Evolutionary conservation across 2,329 filamentous ascomycete genomes (phyloP), one percentile per base, ranked within the genome.

Genomic region (Alternaria arborescens): DNA sequence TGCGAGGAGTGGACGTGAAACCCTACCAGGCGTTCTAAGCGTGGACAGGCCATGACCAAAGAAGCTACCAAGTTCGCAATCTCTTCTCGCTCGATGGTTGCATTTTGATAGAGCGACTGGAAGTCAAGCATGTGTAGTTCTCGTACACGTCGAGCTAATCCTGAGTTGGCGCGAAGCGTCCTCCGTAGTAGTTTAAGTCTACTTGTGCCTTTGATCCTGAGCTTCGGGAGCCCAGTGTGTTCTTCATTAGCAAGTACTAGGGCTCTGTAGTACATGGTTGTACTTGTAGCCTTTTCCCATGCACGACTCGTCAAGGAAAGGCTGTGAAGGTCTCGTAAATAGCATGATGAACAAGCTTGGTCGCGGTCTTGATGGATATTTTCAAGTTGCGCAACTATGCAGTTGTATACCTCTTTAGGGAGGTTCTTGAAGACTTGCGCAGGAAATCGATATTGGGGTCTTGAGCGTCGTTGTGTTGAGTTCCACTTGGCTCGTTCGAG

Each of bases 21-120:
- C 6, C 86, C 86, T 32, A 82, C 71, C 8, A 88, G 73, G 26
- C 81, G 80, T 72, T 88, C 85, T 22, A 88, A 73, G 60, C 85
- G 86, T 8, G 86, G 85, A 66, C 85, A 88, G 3, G 82, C 82
- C 82, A 87, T 86, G 32, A 88, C 83, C 38, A 88, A 77, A 1
- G 85, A 86, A 6, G 85, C 84, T 18, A 87, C 73, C 18, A 84
- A 60, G 58, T 86, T 82, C 43, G 83, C 77, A 53, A 86, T 83
- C 50, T 84, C 82, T 67, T 84, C 79, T 69, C 79, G 80, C 59
- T 81, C 80, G 28, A 80, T 81, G 50, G 72, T 70, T 14, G 72
- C 72, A 44, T 74, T 67, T n/a, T 77, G 67, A 42, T 79, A 77
- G 3, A 77, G 58, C 3, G 71, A 65, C 41, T 85, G 80, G 52